These are phyloP conservation scores for Debaryomyces tyrocola DNA, from an alignment of 805 yeast species.

Conservation along the genomic window DNA sequence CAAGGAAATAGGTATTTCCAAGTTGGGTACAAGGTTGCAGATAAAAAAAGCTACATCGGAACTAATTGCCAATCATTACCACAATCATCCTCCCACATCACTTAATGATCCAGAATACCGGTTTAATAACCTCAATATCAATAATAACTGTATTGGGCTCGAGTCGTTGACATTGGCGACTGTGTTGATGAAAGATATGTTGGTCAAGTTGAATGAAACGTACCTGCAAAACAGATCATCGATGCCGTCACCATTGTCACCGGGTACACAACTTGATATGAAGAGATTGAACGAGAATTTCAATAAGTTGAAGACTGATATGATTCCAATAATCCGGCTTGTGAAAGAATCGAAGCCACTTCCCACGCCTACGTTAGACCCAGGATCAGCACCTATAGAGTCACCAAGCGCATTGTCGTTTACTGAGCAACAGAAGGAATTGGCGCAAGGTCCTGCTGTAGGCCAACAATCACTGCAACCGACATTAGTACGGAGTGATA, in stretches of 20 bases:
- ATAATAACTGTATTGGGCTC: slow-evolving; percentile 34
- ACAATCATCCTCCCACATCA: slow-evolving; percentile 21
- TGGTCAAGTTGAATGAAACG: slow-evolving; percentile 20
- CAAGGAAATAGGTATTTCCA: slow-evolving; percentile 64
- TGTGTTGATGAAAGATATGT: slow-evolving; percentile 35
- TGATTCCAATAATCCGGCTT: slow-evolving; percentile 61
- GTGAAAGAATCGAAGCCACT: slow-evolving; percentile 67
- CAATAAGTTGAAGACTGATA: slow-evolving; percentile 58
- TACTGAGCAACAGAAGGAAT: slow-evolving; percentile 12
- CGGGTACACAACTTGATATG: slow-evolving; percentile 23
- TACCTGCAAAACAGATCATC: slow-evolving; percentile 16
- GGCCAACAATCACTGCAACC: not conserved
- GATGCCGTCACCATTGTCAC: slow-evolving; percentile 14
- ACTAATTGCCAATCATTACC: slow-evolving; percentile 41
- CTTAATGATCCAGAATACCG: slow-evolving; percentile 28
- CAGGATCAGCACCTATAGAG: slow-evolving; percentile 27
- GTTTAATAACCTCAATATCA: slow-evolving; percentile 31
- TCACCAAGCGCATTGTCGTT: slow-evolving; percentile 31
- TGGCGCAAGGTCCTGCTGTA: slow-evolving; percentile 3
- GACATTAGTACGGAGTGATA: slow-evolving; percentile 9
- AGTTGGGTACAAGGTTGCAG: slow-evolving; percentile 54
- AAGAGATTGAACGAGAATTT: slow-evolving; percentile 53
- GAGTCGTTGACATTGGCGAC: slow-evolving; percentile 39
- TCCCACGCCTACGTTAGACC: slow-evolving; percentile 60
- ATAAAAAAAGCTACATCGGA: slow-evolving; percentile 61